Percentiles rank a stretch among this genome's conserved stretches.
Evolutionary conservation across 306 rosid species (phyloP).

Genomic region (Erythrophleum fordii): DNA sequence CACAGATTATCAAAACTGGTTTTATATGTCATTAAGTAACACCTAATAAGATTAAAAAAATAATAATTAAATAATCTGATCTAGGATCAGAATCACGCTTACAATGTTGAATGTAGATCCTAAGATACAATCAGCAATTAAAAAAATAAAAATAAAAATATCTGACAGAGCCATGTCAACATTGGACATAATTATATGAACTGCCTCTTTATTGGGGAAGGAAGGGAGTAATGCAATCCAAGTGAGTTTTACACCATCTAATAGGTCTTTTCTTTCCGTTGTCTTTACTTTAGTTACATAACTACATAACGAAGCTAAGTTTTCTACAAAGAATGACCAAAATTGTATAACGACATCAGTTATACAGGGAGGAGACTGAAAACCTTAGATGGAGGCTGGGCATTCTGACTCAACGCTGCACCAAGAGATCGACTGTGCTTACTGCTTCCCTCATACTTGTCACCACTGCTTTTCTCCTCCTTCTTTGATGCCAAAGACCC

Average conservation of each 20-base stretch:
- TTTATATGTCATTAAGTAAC: background rate
- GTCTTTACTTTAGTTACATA: background rate
- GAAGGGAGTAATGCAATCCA: slow-evolving; percentile 3
- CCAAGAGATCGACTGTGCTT: background rate
- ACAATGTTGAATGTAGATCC: background rate
- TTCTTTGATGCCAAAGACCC: slow-evolving; percentile 1
- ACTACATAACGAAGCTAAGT: slow-evolving; percentile 26
- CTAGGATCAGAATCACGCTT: slow-evolving; percentile 11
- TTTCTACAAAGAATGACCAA: background rate
- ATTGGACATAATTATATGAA: slow-evolving; percentile 1
- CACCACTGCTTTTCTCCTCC: background rate
- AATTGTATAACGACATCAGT: slow-evolving; percentile 1
- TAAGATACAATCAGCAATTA: slow-evolving; percentile 7
- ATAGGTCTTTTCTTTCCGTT: background rate
- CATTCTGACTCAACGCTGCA: background rate
- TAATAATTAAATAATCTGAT: slow-evolving; percentile 12
- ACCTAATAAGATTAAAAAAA: background rate
- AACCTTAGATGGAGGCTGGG: slow-evolving; percentile 14
- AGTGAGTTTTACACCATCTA: background rate
- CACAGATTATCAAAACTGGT: background rate
- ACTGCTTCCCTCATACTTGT: background rate
- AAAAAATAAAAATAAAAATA: background rate
- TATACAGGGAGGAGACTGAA: background rate
- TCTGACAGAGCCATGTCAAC: slow-evolving; percentile 2
- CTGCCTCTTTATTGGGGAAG: background rate